Evolutionary conservation across 441 rosid genomes (phyloP), one percentile per base, ranked within the genome.

Genomic region (Adansonia gregorii): DNA sequence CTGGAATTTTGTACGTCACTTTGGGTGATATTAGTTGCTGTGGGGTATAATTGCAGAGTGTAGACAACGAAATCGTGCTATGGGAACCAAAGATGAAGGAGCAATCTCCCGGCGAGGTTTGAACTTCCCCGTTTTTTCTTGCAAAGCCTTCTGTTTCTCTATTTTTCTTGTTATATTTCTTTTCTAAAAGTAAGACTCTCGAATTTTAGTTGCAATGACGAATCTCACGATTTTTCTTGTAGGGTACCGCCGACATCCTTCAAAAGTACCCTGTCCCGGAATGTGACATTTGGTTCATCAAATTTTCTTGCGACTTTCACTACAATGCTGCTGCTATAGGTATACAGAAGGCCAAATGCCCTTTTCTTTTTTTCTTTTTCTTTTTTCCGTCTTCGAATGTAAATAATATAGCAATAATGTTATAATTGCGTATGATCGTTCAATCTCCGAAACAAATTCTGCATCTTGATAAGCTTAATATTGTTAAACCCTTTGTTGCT

Each of bases 31-130:
- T 78, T 31, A 39, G 73, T 83, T 65, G 4, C 43, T 35, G 55
- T 78, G 11, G 72, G 67, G 27, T 82, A 24, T 31, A 67, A 75
- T 80, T 86, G 79, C 88, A 95, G 99, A 95, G 99, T 82, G 98
- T 94, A 52, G 99, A 95, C 87, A 90, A 91, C 51, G 99, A 95
- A 87, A 93, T 95, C 75, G 86, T 94, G 79, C 84, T 94, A 78
- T 95, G 99, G 99, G 99, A 95, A 83, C 98, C 99, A 58, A 88
- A 88, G 85, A 87, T 89, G 89, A 95, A 92, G 85, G 99, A 95
- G 79, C 94, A 94, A 81, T 95, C 98, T 79, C 97, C 99, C 27
- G 98, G 99, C 59, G 99, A 95, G 97, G 99, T 95, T 75, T 79
- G 85, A 58, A 78, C 73, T 77, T 58, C 3, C 39, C 3, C 39